Evolutionary conservation across 1,284 basidiomycete genomes (phyloP).

Genomic region (Blastosporella zonata): DNA sequence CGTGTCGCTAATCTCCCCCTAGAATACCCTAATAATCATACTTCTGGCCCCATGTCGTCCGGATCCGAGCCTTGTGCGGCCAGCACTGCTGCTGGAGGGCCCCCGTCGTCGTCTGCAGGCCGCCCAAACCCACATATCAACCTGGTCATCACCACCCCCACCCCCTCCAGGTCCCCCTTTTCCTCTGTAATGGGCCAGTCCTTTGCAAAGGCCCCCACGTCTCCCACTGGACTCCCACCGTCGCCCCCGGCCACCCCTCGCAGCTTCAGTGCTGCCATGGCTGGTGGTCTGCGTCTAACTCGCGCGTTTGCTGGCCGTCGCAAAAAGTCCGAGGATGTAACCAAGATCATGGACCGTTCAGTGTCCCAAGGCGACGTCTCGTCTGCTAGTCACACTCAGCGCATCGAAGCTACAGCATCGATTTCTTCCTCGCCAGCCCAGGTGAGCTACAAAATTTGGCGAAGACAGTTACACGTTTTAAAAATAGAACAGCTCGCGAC

Average conservation of each 20-base stretch:
- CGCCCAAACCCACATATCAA: conserved; percentile 10
- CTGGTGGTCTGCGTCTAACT: conserved; percentile 53
- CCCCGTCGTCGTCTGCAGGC: conserved; percentile 10
- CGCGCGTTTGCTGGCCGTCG: conserved; percentile 60
- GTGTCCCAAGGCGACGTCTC: conserved; percentile 6
- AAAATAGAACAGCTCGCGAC: conserved; percentile 19
- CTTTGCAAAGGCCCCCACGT: conserved; percentile 11
- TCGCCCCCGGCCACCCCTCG: conserved; percentile 15
- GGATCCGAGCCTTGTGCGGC: conserved; percentile 20
- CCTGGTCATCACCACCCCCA: conserved; percentile 6
- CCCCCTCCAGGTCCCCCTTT: conserved; percentile 9
- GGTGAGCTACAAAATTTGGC: conserved; percentile 8
- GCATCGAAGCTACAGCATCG: conserved; percentile 19
- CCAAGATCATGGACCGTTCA: conserved; percentile 17
- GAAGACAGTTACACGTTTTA: neutral
- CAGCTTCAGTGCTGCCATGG: conserved; percentile 28
- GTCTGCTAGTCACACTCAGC: conserved; percentile 7
- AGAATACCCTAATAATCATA: conserved; percentile 21
- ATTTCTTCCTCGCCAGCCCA: conserved; percentile 22
- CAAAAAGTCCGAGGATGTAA: conserved; percentile 58
- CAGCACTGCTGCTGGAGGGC: conserved; percentile 17
- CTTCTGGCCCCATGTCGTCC: conserved; percentile 17
- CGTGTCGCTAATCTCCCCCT: conserved; percentile 19
- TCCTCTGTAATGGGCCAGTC: conserved; percentile 18
- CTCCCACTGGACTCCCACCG: conserved; percentile 13